Percentiles rank a stretch among this genome's conserved stretches.
Evolutionary conservation across 306 rosid species (phyloP).

Genomic region (Acacia melanoxylon): DNA sequence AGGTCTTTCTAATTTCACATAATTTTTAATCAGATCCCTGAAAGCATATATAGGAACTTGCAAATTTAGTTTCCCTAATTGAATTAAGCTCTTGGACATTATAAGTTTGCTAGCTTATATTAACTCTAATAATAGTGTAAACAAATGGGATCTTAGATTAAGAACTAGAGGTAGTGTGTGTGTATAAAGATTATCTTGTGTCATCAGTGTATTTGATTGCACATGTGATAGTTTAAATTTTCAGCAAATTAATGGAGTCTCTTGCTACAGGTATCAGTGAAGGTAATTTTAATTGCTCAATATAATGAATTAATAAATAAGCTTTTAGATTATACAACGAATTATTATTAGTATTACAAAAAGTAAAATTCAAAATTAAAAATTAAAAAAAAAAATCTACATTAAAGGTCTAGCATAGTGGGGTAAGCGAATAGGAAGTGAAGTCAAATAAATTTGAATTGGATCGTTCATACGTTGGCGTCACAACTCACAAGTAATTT

Average conservation of each 20-base stretch:
- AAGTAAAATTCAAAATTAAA: not conserved
- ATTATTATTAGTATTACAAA: not conserved
- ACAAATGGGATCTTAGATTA: too few relatives aligned
- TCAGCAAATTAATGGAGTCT: too few relatives aligned
- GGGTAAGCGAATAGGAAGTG: not conserved
- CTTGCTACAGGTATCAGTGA: not conserved
- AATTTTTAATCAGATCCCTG: too few relatives aligned
- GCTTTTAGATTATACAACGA: not conserved
- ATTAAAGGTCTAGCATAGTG: not conserved
- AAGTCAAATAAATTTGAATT: not conserved
- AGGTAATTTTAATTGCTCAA: not conserved
- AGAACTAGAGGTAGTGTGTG: not conserved
- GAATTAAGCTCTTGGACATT: not conserved
- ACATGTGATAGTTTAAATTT: too few relatives aligned
- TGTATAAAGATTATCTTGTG: not conserved
- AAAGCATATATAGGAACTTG: too few relatives aligned
- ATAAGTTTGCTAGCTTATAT: not conserved
- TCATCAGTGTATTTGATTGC: not conserved
- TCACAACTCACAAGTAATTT: too few relatives aligned
- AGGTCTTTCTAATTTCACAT: too few relatives aligned
- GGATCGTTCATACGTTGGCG: not conserved
- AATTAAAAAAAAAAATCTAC: not conserved
- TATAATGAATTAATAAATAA: not conserved
- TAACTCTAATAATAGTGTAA: too few relatives aligned
- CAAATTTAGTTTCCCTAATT: too few relatives aligned